Base-by-base conservation (phyloP, 2,329 filamentous ascomycete species). In the Beauveria sp. region DNA sequence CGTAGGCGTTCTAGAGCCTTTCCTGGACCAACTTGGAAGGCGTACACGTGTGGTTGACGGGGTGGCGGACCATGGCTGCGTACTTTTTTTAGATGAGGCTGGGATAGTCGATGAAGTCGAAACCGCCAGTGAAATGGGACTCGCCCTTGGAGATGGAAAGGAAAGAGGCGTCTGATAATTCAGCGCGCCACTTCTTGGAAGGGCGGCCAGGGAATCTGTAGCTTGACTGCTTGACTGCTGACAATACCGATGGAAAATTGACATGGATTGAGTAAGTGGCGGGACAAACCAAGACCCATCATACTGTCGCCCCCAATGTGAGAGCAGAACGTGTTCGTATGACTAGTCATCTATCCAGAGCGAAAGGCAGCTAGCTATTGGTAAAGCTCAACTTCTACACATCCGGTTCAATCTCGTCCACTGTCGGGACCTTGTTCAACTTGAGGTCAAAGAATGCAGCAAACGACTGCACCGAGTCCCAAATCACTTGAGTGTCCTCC, bases 341-440 rank as follows among this genome's bases (percentile, higher is more conserved):
- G 31, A 12, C 9, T 12, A 31, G 31, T 12, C 2, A 1, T 31
- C 9, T 31, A 31, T 31, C 31, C 10, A 8, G 31, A 31, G 31
- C 34, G 12, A 38, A 5, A 12, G 12, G 34, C 34, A 38, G 34
- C 34, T n/a, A 51, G 20, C n/a, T 34, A 34, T n/a, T 42, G 9
- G 20, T 8, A 16, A 3, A 43, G 40, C 49, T 20, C 14, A 5
- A 14, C 5, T 8, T 8, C 20, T 53, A 60, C 34, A 71, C 69
- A 50, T 71, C 68, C 3, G 62, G 59, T 50, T 72, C 70, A 24
- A 72, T 66, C 6, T 71, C 68, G 4, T 69, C 69, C 38, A 72
- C 69, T 0, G 67, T 70, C 0, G 70, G 70, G 24, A 72, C 66
- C 14, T 62, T 65, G 57, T 65, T 62, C 59, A 72, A 38, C 40